phyloP scores from a whole-genome alignment of 2,329 filamentous ascomycete species.

The Lasiodiplodia gonubiensis region DNA sequence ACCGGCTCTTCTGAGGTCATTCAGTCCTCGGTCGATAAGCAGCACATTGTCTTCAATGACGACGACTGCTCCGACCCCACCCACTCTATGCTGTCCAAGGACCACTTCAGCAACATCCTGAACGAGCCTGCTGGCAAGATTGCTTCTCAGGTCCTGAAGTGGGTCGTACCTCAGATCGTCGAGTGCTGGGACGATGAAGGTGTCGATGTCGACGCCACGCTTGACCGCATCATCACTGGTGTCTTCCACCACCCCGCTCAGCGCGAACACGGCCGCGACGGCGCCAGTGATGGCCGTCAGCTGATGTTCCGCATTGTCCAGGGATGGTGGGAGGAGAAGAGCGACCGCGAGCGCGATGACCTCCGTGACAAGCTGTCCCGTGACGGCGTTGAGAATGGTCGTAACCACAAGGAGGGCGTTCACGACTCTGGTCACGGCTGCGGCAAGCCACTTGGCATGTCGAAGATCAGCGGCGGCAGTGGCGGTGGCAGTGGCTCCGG shows the following conservation, averaged over 20 bases:
- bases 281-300: constrained; percentile 71
- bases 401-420: constrained; percentile 87
- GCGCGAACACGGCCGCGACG: constrained; percentile 71
- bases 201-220: constrained; percentile 70
- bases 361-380: constrained; percentile 78
- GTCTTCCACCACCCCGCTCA: constrained; percentile 90
- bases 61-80: constrained; percentile 80
- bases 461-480: constrained; percentile 53
- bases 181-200: constrained; percentile 81
- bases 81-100: constrained; percentile 94
- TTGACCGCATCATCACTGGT: constrained; percentile 78
- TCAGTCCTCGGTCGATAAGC: constrained; percentile 79
- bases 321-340: constrained; percentile 79
- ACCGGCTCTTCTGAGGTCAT: constrained; percentile 89
- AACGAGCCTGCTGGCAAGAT: constrained; percentile 88
- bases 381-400: constrained; percentile 74
- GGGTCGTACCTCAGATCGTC: constrained; percentile 90
- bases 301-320: constrained; percentile 81
- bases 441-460: constrained; percentile 76
- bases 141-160: constrained; percentile 77
- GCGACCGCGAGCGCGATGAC: constrained; percentile 65
- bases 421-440: constrained; percentile 86
- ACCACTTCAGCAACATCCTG: constrained; percentile 88
- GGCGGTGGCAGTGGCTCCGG: constrained; percentile 44
- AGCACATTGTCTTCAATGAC: constrained; percentile 85